Conservation (phyloP, 345 rosid species). For the Punica granatum region DNA sequence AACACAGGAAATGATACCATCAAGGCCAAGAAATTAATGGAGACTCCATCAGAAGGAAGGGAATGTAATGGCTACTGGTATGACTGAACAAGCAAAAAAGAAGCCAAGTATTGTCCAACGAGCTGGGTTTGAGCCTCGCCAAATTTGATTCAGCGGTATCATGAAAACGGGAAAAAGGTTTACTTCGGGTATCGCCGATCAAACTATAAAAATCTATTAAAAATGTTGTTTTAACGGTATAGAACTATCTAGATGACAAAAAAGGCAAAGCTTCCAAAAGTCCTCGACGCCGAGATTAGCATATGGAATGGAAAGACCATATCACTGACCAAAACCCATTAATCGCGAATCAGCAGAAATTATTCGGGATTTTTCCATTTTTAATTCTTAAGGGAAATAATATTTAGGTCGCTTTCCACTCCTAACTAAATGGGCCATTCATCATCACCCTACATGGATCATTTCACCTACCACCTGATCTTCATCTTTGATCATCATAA, state of each 20-base stretch:
- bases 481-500: no score
- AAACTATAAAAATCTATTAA: no score
- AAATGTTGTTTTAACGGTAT: not conserved
- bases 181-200: no score
- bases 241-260: not conserved
- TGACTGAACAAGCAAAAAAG: not conserved
- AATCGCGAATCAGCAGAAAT: not conserved
- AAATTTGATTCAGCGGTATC: not conserved
- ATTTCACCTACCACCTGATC: not conserved
- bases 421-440: not conserved
- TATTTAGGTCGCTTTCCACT: no score
- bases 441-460: not conserved
- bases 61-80: not conserved
- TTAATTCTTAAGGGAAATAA: not conserved
- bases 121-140: not conserved
- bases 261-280: not conserved
- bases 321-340: not conserved
- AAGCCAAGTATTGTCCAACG: not conserved
- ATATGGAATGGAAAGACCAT: not conserved
- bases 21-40: not conserved
- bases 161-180: no score
- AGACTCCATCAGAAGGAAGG: not conserved
- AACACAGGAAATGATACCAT: not conserved
- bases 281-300: not conserved
- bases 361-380: not conserved